A percentile compares a stretch with the other conserved stretches of the same genome.
These are phyloP conservation scores for Malassezia brasiliensis DNA, from an alignment of 1,284 basidiomycete genomes.

Conservation along the genomic window DNA sequence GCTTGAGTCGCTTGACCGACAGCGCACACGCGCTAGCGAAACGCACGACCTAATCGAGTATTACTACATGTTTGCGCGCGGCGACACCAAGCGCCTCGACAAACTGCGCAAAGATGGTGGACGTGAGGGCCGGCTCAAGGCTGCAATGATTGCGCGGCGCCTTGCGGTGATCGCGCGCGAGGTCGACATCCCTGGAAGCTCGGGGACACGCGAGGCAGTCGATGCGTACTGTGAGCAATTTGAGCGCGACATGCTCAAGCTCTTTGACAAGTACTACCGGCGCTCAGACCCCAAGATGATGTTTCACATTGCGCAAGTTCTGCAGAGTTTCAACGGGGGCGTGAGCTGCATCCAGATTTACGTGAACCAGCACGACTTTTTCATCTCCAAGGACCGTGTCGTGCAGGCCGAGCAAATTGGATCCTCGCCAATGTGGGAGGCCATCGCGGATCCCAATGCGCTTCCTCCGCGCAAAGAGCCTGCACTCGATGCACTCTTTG, in stretches of 20 bases:
- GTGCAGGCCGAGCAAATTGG: conserved; percentile 57
- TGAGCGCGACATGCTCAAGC: conserved; percentile 91
- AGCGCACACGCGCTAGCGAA: conserved; percentile 82
- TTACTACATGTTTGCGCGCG: conserved; percentile 82
- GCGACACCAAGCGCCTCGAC: conserved; percentile 69
- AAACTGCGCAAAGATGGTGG: conserved; percentile 65
- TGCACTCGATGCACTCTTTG: conserved; percentile 69
- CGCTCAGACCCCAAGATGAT: conserved; percentile 98
- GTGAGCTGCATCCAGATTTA: conserved; percentile 94
- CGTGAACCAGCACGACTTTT: conserved; percentile 88
- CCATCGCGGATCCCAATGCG: conserved; percentile 57
- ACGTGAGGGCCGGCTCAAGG: conserved; percentile 69
- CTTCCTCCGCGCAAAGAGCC: conserved; percentile 69
- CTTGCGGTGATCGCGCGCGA: conserved; percentile 83
- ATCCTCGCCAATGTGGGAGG: conserved; percentile 65
- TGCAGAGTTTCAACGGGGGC: conserved; percentile 96
- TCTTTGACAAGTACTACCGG: conserved; percentile 78
- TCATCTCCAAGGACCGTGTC: conserved; percentile 56
- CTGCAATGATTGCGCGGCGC: conserved; percentile 79
- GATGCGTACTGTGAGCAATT: conserved; percentile 96
- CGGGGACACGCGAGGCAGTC: conserved; percentile 53
- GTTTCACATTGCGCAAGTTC: conserved; percentile 94
- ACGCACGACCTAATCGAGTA: conserved; percentile 89
- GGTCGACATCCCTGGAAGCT: conserved; percentile 54
- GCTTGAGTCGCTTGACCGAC: conserved; percentile 84